These are phyloP conservation scores for Aspergillus olivimuriae DNA, from an alignment of 495 filamentous ascomycete genomes.

Conservation along the genomic window DNA sequence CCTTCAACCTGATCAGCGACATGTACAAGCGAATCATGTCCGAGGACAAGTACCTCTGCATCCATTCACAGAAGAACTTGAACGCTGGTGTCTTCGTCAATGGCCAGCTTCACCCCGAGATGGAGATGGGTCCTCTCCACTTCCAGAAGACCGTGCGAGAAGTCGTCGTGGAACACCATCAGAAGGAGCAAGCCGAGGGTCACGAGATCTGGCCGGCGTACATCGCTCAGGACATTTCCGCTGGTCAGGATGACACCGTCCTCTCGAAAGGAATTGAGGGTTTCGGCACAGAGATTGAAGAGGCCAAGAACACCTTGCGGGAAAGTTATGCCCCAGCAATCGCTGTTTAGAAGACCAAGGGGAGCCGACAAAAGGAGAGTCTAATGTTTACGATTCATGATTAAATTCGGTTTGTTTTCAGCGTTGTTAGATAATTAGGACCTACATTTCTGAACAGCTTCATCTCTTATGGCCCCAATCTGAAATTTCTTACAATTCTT, in stretches of 20 bases:
- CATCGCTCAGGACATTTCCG: neutral
- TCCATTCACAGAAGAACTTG: conserved; percentile 40
- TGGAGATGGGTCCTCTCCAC: conserved; percentile 42
- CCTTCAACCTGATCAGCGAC: conserved; percentile 27
- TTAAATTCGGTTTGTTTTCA: too few species aligned
- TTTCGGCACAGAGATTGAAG: too few species aligned
- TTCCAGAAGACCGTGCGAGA: conserved; percentile 41
- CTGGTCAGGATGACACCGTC: neutral
- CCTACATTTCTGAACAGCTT: too few species aligned
- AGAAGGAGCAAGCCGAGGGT: conserved; percentile 30
- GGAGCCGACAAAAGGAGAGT: too few species aligned
- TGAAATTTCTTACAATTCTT: too few species aligned
- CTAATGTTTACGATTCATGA: too few species aligned
- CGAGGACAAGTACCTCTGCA: conserved; percentile 38
- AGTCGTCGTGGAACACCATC: conserved; percentile 32
- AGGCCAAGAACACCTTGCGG: too few species aligned
- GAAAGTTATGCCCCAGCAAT: too few species aligned
- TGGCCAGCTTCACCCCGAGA: conserved; percentile 44
- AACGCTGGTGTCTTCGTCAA: conserved; percentile 40
- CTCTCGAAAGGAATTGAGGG: too few species aligned
- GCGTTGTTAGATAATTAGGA: too few species aligned
- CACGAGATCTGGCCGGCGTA: conserved; percentile 43
- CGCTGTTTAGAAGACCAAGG: too few species aligned
- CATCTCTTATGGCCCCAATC: too few species aligned
- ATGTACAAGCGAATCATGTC: conserved; percentile 33